Conservation (phyloP, 2,329 filamentous ascomycete genomes). For the Atkinsonella texensis region DNA sequence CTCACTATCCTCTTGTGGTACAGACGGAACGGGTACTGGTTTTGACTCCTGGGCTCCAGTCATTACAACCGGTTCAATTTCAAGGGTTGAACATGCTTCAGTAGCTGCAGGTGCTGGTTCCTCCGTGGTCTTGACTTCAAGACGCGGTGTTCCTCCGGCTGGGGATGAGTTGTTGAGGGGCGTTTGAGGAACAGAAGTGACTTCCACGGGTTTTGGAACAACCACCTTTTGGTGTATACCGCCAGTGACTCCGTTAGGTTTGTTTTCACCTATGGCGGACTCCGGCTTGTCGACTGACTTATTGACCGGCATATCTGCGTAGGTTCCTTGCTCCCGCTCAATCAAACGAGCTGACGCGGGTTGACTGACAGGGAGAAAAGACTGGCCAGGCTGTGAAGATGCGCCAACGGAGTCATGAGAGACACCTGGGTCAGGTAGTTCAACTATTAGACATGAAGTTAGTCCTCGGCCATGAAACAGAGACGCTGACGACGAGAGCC, state of each 20-base stretch:
- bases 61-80: slow-evolving; percentile 15
- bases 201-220: slow-evolving; percentile 23
- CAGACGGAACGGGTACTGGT: slow-evolving; percentile 11
- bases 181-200: slow-evolving; percentile 24
- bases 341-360: slow-evolving; percentile 5
- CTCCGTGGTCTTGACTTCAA: slow-evolving; percentile 21
- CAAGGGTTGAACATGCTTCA: slow-evolving; percentile 12
- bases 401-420: slow-evolving; percentile 17
- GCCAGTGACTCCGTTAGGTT: slow-evolving; percentile 8
- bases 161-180: slow-evolving; percentile 23
- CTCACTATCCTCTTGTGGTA: slow-evolving; percentile 4
- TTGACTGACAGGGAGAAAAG: slow-evolving; percentile 7
- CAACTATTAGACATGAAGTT: slow-evolving; percentile 12
- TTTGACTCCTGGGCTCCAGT: slow-evolving; percentile 14
- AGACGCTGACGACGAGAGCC: background rate
- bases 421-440: slow-evolving; percentile 16
- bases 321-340: background rate
- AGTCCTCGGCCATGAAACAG: background rate
- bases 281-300: slow-evolving; percentile 8
- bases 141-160: slow-evolving; percentile 22
- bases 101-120: slow-evolving; percentile 9
- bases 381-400: slow-evolving; percentile 13
- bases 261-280: slow-evolving; percentile 7
- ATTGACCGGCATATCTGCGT: slow-evolving; percentile 8
- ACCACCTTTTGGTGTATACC: slow-evolving; percentile 9